phyloP scores from a whole-genome alignment of 495 filamentous ascomycete genomes.

The Aspergillus sparsus region DNA sequence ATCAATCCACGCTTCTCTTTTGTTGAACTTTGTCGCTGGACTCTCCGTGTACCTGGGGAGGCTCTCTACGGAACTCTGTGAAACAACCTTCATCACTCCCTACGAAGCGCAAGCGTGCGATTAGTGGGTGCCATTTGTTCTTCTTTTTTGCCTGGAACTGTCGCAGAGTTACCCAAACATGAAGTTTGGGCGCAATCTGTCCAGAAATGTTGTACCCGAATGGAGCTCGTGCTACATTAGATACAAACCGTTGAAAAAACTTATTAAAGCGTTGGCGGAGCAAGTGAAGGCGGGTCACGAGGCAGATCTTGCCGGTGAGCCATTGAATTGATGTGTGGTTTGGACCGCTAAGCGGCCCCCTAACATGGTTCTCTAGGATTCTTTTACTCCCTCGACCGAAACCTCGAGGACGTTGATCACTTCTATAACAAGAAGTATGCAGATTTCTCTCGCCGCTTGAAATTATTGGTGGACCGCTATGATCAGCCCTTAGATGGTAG shows the following conservation, averaged over 20 bases:
- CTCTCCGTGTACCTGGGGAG: neutral
- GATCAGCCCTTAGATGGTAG: conserved; percentile 55
- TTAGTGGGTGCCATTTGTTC: neutral
- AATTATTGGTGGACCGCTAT: conserved; percentile 82
- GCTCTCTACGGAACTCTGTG: neutral
- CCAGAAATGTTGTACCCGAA: conserved; percentile 94
- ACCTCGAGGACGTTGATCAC: conserved; percentile 89
- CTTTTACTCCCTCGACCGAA: conserved; percentile 91
- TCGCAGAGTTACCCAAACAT: conserved; percentile 44
- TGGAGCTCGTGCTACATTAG: conserved; percentile 93
- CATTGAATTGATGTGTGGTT: conserved; percentile 13
- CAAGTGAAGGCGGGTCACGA: conserved; percentile 65
- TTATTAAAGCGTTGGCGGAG: conserved; percentile 75
- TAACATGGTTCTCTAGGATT: conserved; percentile 64
- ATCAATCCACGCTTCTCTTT: conserved; percentile 8
- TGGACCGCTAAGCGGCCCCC: conserved; percentile 22
- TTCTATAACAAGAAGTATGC: conserved; percentile 96
- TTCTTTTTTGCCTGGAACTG: neutral
- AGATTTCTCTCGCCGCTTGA: conserved; percentile 78
- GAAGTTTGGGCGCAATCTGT: conserved; percentile 84
- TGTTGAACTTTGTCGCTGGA: neutral
- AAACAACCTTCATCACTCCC: neutral
- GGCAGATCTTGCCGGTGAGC: conserved; percentile 75
- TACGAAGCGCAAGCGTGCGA: neutral
- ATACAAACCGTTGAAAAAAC: conserved; percentile 93